These are phyloP conservation scores for Bryoerythrophyllum caledonicum DNA, from an alignment of 225 moss, liverwort and hornwort species.

Conservation along the genomic window DNA sequence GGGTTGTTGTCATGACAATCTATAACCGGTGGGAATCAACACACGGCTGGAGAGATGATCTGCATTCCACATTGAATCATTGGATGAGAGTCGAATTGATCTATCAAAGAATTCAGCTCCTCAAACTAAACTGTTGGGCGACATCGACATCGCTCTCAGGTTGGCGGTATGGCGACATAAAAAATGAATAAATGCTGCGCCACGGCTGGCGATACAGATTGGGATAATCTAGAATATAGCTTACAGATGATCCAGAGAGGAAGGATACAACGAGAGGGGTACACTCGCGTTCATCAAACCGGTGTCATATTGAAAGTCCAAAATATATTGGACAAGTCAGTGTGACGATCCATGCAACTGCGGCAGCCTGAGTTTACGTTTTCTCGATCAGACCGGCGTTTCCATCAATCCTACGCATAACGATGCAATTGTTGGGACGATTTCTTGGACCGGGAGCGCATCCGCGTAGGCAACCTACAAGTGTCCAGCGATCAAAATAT, in stretches of 20 bases:
- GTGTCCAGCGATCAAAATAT: slow-evolving; percentile 22
- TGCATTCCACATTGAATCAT: no score
- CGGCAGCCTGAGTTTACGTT: not conserved
- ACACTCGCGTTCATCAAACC: not conserved
- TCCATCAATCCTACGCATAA: slow-evolving; percentile 27
- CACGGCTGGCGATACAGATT: no score
- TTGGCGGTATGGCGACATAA: not conserved
- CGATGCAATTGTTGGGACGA: slow-evolving; percentile 19
- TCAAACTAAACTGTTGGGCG: no score
- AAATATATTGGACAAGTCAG: slow-evolving; percentile 26
- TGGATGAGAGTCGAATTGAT: no score
- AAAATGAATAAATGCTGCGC: not conserved
- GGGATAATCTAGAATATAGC: not conserved
- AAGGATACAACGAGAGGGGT: not conserved
- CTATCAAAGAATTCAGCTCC: no score
- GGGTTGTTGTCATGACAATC: no score
- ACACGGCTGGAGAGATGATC: no score
- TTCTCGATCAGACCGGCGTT: slow-evolving; percentile 12
- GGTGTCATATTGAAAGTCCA: slow-evolving; percentile 10
- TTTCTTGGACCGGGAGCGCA: slow-evolving; percentile 40
- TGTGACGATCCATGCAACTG: slow-evolving; percentile 22
- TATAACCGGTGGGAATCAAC: no score
- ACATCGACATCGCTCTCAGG: no score
- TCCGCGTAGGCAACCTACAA: slow-evolving; percentile 34
- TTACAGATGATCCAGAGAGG: not conserved